Base-by-base conservation (phyloP, 495 filamentous ascomycete species). In the Melanomma pulvis-pyrius region DNA sequence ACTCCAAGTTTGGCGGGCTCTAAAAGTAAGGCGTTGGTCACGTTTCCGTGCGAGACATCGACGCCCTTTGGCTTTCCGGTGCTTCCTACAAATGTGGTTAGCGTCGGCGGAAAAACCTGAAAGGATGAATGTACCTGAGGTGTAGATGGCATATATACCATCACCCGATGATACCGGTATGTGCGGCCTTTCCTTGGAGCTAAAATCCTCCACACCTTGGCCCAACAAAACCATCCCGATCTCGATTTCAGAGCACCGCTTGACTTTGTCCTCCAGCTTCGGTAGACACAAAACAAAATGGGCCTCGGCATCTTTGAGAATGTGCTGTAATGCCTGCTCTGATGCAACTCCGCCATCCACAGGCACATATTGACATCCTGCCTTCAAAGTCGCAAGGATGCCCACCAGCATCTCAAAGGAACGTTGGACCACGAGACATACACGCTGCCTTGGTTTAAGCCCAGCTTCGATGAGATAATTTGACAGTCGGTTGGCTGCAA, bases 331-430 rank as follows among this genome's bases (percentile, higher is more conserved):
- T 1, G 44, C 47, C 25, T 59, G 47, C 11, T 67, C 56, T 15
- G 63, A 52, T 17, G 29, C 46, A 24, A 67, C 52, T 29, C 63
- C 63, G 5, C 63, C 63, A 36, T 67, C 63, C 8, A 67, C 34
- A 19, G 63, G 63, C 19, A 61, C 56, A 28, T 67, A 67, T 47
- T 67, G 63, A 32, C 63, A 67, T 24, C 63, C 63, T 8, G 63
- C 63, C 22, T 67, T 67, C 46, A 67, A 25, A 11, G 61, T 30
- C 1, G 63, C 63, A 25, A 67, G 28, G 21, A 67, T 67, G n/a
- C 63, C 63, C 12, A 67, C 55, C 4, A 67, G 36, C 63, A 67
- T 67, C 26, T 67, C 63, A 11, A 67, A 32, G 1, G 63, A 67
- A 6, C 63, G 63, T 26, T 67, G 63, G 12, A 67, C 63, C 1